phyloP scores from a whole-genome alignment of 768 basidiomycete species.

The Leccinum arenicola region DNA sequence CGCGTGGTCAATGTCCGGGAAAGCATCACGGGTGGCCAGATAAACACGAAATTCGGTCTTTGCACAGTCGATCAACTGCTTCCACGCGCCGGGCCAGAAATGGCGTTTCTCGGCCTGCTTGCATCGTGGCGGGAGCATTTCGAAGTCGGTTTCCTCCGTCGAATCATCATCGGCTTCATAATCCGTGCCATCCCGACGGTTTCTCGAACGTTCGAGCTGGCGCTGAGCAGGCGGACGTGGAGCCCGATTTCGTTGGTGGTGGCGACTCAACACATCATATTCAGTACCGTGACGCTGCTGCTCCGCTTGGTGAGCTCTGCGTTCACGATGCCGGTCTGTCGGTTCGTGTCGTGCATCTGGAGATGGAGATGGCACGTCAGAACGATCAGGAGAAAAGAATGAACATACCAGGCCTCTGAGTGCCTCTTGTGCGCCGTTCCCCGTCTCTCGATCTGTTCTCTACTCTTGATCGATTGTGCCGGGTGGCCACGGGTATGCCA shows the following conservation, averaged over 20 bases:
- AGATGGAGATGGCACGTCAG: no score
- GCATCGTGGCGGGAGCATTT: background rate
- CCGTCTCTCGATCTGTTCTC: no score
- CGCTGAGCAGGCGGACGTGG: background rate
- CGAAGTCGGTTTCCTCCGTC: background rate
- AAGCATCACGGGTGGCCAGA: no score
- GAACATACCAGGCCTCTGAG: no score
- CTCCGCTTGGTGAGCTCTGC: background rate
- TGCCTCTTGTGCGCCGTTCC: no score
- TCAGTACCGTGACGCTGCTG: background rate
- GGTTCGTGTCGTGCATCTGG: no score
- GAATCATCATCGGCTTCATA: background rate
- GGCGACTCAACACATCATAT: background rate
- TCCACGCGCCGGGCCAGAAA: no score
- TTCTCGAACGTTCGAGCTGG: background rate
- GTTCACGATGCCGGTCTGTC: background rate
- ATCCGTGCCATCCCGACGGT: background rate
- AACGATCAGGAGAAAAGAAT: no score
- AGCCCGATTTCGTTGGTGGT: background rate
- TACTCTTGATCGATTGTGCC: no score
- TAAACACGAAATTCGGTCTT: no score
- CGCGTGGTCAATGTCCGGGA: background rate
- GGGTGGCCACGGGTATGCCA: no score
- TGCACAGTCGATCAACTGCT: no score
- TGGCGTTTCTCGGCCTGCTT: background rate